Conservation (phyloP, 75 land plant species). For the Isoetes taiwanensis region DNA sequence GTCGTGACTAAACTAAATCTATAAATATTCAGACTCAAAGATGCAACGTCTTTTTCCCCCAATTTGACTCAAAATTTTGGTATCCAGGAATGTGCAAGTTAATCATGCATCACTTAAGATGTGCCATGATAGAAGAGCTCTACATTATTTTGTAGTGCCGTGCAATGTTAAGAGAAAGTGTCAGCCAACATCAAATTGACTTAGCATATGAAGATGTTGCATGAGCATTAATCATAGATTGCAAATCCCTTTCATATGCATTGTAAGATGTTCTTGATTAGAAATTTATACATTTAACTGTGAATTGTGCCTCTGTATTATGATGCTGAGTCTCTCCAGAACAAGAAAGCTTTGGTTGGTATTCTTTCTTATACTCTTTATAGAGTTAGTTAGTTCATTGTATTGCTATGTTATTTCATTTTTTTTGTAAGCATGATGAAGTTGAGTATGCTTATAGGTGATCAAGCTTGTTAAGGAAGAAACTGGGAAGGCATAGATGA, state of each 20-base stretch:
- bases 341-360: conserved; percentile 77
- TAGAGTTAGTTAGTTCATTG: too few relatives aligned
- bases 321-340: conserved; percentile 94
- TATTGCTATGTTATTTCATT: conserved; percentile 1
- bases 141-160: too few relatives aligned
- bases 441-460: conserved; percentile 32
- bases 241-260: conserved; percentile 60
- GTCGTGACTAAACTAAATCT: too few relatives aligned
- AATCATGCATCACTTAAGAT: too few relatives aligned
- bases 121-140: too few relatives aligned
- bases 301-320: conserved; percentile 69
- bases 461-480: conserved; percentile 81
- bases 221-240: conserved; percentile 71
- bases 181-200: conserved; percentile 31
- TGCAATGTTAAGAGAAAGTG: conserved; percentile 47
- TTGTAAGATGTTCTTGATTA: conserved; percentile 47
- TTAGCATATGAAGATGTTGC: conserved; percentile 29
- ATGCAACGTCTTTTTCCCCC: too few relatives aligned
- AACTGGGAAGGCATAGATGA: conserved; percentile 84
- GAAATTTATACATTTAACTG: conserved; percentile 48
- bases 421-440: neutral
- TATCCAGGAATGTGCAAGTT: too few relatives aligned
- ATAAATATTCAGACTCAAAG: too few relatives aligned
- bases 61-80: too few relatives aligned
- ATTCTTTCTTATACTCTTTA: neutral